These are phyloP conservation scores for Pseudogymnoascus sp. DNA, from an alignment of 2,329 filamentous ascomycete genomes.

Conservation along the genomic window DNA sequence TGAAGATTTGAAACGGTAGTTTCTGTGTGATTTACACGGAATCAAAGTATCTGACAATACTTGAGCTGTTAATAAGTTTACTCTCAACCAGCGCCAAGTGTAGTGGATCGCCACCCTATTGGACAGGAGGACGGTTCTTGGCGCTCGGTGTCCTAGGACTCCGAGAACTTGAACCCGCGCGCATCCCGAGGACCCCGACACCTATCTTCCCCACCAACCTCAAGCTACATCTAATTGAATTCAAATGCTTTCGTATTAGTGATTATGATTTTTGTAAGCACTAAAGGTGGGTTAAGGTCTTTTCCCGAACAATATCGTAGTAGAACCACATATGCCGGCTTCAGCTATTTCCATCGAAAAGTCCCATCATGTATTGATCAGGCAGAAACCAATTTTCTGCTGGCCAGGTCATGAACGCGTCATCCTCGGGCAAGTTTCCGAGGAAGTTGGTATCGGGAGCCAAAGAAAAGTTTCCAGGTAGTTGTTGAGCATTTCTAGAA, in stretches of 20 bases:
- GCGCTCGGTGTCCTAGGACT: neutral
- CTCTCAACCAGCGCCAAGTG: neutral
- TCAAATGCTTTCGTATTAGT: neutral
- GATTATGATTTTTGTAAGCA: neutral
- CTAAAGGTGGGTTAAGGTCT: neutral
- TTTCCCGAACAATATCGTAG: slow-evolving; percentile 28
- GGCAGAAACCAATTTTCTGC: slow-evolving; percentile 42
- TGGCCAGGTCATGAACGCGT: slow-evolving; percentile 25
- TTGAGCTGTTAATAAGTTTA: neutral
- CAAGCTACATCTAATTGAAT: neutral
- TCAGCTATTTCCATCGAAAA: slow-evolving; percentile 31
- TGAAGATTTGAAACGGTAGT: neutral
- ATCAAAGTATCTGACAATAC: neutral
- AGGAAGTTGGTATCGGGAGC: slow-evolving; percentile 11
- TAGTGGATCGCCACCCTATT: neutral
- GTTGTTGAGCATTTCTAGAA: slow-evolving; percentile 9
- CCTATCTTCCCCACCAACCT: neutral
- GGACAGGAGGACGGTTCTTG: neutral
- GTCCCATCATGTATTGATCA: slow-evolving; percentile 40
- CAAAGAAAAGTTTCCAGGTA: neutral
- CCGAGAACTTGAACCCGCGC: neutral
- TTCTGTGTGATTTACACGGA: neutral
- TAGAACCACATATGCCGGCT: no score
- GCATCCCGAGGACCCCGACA: neutral
- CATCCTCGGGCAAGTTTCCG: neutral